phyloP scores from a whole-genome alignment of 805 yeast genomes.

The Diddensiella transvaalensis region DNA sequence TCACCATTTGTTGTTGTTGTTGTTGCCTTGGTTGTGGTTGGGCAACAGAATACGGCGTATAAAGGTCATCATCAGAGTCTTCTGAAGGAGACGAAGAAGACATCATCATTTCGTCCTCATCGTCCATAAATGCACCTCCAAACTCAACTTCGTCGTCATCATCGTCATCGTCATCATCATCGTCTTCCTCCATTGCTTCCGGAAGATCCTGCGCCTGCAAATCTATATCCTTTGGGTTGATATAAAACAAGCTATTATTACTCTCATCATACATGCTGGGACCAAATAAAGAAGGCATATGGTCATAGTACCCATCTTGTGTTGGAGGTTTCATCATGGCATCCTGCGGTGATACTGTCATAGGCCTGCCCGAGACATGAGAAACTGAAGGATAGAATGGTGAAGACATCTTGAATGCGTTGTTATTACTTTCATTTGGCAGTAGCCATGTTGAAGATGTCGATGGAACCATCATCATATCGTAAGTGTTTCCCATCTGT shows the following conservation, averaged over 20 bases:
- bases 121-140: slow-evolving; percentile 8
- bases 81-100: background rate
- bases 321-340: slow-evolving; percentile 15
- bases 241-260: slow-evolving; percentile 10
- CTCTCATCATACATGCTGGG: slow-evolving; percentile 5
- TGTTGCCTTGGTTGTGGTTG: background rate
- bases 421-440: background rate
- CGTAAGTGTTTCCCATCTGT: no score
- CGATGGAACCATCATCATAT: background rate
- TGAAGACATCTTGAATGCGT: slow-evolving; percentile 7
- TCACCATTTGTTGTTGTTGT: background rate
- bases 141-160: slow-evolving; percentile 19
- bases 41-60: background rate
- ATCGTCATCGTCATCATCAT: slow-evolving; percentile 23
- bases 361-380: background rate
- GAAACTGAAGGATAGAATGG: slow-evolving; percentile 3
- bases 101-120: slow-evolving; percentile 4
- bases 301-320: slow-evolving; percentile 9
- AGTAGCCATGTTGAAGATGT: background rate
- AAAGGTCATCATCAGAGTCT: slow-evolving; percentile 2
- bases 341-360: slow-evolving; percentile 9
- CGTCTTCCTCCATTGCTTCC: slow-evolving; percentile 19
- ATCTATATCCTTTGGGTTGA: slow-evolving; percentile 10
- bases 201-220: slow-evolving; percentile 1
- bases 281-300: slow-evolving; percentile 12